These are phyloP conservation scores for Dittrichia graveolens DNA, from an alignment of 129 eudicot genomes.

Conservation along the genomic window DNA sequence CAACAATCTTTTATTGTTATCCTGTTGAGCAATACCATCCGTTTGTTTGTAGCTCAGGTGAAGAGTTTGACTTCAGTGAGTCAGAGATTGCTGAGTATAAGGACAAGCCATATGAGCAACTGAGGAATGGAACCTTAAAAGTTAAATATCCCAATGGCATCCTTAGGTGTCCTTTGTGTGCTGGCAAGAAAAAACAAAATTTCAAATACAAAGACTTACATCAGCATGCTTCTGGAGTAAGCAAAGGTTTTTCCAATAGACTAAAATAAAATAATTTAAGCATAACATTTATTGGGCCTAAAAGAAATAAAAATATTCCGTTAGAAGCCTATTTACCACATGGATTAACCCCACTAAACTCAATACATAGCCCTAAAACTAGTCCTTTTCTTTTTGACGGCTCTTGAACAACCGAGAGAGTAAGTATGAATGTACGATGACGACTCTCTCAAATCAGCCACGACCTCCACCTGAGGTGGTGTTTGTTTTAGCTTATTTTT, in stretches of 20 bases:
- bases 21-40: background rate
- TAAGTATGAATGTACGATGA: no score
- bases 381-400: no score
- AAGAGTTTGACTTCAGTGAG: constrained; percentile 86
- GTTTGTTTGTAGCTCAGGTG: constrained; percentile 54
- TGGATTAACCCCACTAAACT: no score
- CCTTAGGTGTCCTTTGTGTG: constrained; percentile 91
- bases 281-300: no score
- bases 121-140: constrained; percentile 56
- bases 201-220: constrained; percentile 78
- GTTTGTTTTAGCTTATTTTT: no score
- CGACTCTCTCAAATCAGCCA: no score
- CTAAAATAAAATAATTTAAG: no score
- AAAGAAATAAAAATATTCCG: no score
- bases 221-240: constrained; percentile 86
- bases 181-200: constrained; percentile 92
- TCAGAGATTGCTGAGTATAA: constrained; percentile 72
- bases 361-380: no score
- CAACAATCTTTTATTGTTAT: background rate
- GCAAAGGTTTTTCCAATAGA: constrained; percentile 79
- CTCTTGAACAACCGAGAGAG: no score
- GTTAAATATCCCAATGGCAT: constrained; percentile 66
- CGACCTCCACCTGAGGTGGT: no score
- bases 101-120: constrained; percentile 70
- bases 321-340: no score